Evolutionary conservation across 257 asterid genomes (phyloP), one percentile per base, ranked within the genome.

Genomic region (Fraxinus americana): DNA sequence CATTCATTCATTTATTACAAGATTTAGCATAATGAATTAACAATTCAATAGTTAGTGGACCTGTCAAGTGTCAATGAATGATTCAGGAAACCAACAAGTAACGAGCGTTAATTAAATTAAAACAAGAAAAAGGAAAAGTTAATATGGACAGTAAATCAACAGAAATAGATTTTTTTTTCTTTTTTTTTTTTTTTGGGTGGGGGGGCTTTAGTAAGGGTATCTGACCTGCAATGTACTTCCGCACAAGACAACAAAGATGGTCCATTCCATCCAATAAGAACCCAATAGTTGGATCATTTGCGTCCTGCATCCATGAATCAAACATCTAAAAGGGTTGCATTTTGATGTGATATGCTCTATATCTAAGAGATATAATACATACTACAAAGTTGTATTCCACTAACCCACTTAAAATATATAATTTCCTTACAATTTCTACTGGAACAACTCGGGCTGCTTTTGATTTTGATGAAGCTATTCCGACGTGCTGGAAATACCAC

Each of bases 191-290:
- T 32, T 32, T 32, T 32, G n/a, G n/a, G n/a, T n/a, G n/a, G 27
- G 27, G 27, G 27, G 3, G 67, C 14, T 59, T 59, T 19, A 59
- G 54, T 71, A n/a, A 52, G 61, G 82, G 80, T 83, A 74, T 59
- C 90, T 79, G 79, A 96, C 99, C 99, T 85, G 99, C 94, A 84
- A 96, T 96, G 81, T 96, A 96, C 86, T 96, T 96, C 87, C 99
- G 98, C 78, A 93, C 99, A 17, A 96, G 87, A 86, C 96, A 89
- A 85, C 98, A 93, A 80, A 96, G 98, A 67, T 76, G 91, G 85
- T 96, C 99, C 96, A 96, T 92, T 71, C 99, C 98, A 79, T 96
- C 99, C 79, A 96, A 85, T 77, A 96, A 84, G 86, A 89, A 96
- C 59, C 99, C 99, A 80, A 96, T 91, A 74, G 99, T 96, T 81